Conservation (phyloP, 2,329 filamentous ascomycete genomes). For the Botrytis porri region DNA sequence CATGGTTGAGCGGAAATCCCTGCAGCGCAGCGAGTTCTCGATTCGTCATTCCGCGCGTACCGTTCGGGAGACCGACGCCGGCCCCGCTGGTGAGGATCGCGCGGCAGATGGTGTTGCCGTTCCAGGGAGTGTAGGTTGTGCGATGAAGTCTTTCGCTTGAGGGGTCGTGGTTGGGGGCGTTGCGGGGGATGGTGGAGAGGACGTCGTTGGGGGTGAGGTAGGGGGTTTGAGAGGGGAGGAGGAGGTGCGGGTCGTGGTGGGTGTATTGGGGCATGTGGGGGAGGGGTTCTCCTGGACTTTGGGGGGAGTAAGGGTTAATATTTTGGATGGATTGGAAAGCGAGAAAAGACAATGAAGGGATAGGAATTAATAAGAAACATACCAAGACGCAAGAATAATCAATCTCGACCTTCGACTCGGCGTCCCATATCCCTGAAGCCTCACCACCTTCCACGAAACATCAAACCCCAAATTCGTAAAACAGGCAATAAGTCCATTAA, state of each 20-base stretch:
- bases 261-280: slow-evolving; percentile 63
- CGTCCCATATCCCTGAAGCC: slow-evolving; percentile 44
- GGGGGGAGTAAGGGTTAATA: neutral
- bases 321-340: neutral
- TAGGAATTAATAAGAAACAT: neutral
- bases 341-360: neutral
- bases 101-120: slow-evolving; percentile 46
- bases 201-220: slow-evolving; percentile 45
- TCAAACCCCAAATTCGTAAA: slow-evolving; percentile 66
- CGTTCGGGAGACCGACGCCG: slow-evolving; percentile 60
- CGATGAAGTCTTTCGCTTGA: neutral
- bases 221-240: slow-evolving; percentile 43
- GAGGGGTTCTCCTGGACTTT: slow-evolving; percentile 64
- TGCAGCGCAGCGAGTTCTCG: slow-evolving; percentile 67
- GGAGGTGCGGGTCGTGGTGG: slow-evolving; percentile 45
- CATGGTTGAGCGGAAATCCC: slow-evolving; percentile 61
- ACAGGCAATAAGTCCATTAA: slow-evolving; percentile 51
- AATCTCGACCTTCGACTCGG: slow-evolving; percentile 40
- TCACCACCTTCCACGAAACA: slow-evolving; percentile 62
- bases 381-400: slow-evolving; percentile 52
- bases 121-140: slow-evolving; percentile 39
- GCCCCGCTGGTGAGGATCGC: slow-evolving; percentile 62
- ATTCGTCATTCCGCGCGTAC: slow-evolving; percentile 58
- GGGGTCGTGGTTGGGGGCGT: slow-evolving; percentile 43
- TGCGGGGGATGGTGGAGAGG: slow-evolving; percentile 25